Evolutionary conservation across 768 basidiomycete species (phyloP), one percentile per base, ranked within the genome.

Genomic region (Kwoniella sp.): DNA sequence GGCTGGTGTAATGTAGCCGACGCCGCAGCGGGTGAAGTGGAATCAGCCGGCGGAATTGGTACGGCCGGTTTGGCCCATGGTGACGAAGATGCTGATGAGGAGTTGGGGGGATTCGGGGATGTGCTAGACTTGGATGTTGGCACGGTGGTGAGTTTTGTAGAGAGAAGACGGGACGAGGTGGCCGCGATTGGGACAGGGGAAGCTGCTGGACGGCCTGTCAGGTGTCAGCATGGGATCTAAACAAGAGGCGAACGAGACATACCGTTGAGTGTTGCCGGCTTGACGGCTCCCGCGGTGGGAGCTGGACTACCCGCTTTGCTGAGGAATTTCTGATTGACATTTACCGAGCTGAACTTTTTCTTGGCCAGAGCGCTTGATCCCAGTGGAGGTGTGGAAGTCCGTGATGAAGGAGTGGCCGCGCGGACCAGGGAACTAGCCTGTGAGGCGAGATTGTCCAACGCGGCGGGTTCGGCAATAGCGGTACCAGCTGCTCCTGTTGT

Each of bases 251-350:
- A 15, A 32, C 6, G 17, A 11, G n/a, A 20, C 61, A 36, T 28
- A 65, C 63, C 53, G 25, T 42, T 50, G 10, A 67, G 40, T 32
- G 57, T 50, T 19, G 57, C 47, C 2, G 62, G 23, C 50, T 63
- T 66, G 19, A 42, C 19, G 22, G 55, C 50, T 44, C 52, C 53
- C 32, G 51, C 31, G 28, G 57, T 43, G 19, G 69, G 63, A 12
- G 61, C 62, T 34, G 82, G 77, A 36, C 84, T 74, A 5, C 83
- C 83, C 49, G 85, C 86, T 80, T 92, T 93, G 78, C 90, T 87
- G 36, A 96, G 78, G 75, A 96, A 98, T 75, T 88, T 89, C 82
- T 91, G 93, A 78, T 89, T 93, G 74, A 96, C 89, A 70, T 89
- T 90, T 57, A 89, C 83, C 25, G 89, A 82, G 70, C 79, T 88